phyloP scores from a whole-genome alignment of 2,329 filamentous ascomycete species.

The Botrytis byssoidea region DNA sequence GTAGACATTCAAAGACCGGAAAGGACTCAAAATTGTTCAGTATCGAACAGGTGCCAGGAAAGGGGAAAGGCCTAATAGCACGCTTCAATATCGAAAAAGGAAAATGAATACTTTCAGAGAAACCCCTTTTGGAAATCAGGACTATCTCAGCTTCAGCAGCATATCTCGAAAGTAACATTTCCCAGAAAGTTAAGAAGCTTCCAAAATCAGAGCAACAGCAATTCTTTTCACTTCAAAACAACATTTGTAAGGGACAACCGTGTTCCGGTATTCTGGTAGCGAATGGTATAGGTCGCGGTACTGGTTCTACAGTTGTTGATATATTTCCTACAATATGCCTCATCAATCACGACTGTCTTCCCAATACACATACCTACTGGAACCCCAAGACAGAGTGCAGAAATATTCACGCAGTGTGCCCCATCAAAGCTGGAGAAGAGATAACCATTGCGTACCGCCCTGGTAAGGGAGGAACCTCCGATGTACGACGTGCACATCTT shows the following conservation, averaged over 20 bases:
- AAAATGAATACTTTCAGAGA: slow-evolving; percentile 43
- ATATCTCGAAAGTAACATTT: slow-evolving; percentile 21
- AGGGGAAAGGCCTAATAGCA: slow-evolving; percentile 44
- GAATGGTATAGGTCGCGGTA: slow-evolving; percentile 26
- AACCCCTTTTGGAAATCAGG: slow-evolving; percentile 40
- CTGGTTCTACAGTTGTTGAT: slow-evolving; percentile 20
- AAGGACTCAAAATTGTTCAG: slow-evolving; percentile 16
- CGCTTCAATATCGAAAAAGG: slow-evolving; percentile 41
- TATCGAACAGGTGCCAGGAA: slow-evolving; percentile 34
- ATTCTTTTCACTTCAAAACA: slow-evolving; percentile 31
- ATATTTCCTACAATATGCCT: slow-evolving; percentile 27
- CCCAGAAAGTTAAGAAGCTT: slow-evolving; percentile 19
- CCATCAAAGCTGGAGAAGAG: slow-evolving; percentile 30
- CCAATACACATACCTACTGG: slow-evolving; percentile 29
- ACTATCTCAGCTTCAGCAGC: neutral
- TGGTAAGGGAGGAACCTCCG: slow-evolving; percentile 17
- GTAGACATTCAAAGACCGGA: slow-evolving; percentile 14
- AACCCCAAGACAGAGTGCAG: slow-evolving; percentile 22
- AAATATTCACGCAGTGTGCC: slow-evolving; percentile 28
- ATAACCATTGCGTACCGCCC: slow-evolving; percentile 28
- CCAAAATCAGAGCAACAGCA: slow-evolving; percentile 21
- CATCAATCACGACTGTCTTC: slow-evolving; percentile 31
- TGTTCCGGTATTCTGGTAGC: slow-evolving; percentile 26
- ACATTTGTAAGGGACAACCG: slow-evolving; percentile 24
- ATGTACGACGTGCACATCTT: slow-evolving; percentile 24